Percentiles rank a stretch among this genome's conserved stretches.
These are phyloP conservation scores for Copromyces sp. DNA, from an alignment of 495 filamentous ascomycete species.

Conservation along the genomic window DNA sequence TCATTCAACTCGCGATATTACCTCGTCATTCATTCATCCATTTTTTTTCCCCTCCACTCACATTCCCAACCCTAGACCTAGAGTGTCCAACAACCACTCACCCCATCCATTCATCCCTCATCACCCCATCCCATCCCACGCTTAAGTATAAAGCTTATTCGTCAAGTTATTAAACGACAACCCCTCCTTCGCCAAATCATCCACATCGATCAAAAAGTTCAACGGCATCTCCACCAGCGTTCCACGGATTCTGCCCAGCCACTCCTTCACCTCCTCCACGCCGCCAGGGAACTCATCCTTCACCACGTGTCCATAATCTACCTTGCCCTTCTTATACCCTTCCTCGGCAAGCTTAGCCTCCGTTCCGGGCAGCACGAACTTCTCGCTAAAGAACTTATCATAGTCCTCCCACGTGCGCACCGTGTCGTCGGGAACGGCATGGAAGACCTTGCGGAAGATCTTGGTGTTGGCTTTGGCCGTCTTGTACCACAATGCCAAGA, in stretches of 20 bases:
- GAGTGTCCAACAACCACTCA: not conserved
- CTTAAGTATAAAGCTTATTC: constrained; percentile 71
- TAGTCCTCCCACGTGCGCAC: constrained; percentile 80
- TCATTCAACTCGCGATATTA: not conserved
- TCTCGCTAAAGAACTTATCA: constrained; percentile 62
- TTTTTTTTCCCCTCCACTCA: not conserved
- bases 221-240: constrained; percentile 89
- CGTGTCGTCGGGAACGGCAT: constrained; percentile 71
- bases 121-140: not conserved
- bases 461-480: constrained; percentile 73
- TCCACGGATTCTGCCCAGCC: constrained; percentile 63
- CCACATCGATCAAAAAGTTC: constrained; percentile 69
- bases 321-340: constrained; percentile 31
- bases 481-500: constrained; percentile 60
- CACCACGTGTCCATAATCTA: constrained; percentile 79
- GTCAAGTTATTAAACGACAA: constrained; percentile 71
- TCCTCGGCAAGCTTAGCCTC: constrained; percentile 14
- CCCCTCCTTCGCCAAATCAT: constrained; percentile 83
- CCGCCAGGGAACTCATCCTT: constrained; percentile 63
- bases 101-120: not conserved
- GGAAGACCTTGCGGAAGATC: constrained; percentile 80
- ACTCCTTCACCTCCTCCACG: constrained; percentile 68
- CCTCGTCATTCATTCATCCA: not conserved
- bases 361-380: constrained; percentile 53
- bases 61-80: not conserved